Percentiles rank a stretch among this genome's conserved stretches.
phyloP scores from a whole-genome alignment of 176 grass and related monocot genomes.

The Tuctoria greenei region DNA sequence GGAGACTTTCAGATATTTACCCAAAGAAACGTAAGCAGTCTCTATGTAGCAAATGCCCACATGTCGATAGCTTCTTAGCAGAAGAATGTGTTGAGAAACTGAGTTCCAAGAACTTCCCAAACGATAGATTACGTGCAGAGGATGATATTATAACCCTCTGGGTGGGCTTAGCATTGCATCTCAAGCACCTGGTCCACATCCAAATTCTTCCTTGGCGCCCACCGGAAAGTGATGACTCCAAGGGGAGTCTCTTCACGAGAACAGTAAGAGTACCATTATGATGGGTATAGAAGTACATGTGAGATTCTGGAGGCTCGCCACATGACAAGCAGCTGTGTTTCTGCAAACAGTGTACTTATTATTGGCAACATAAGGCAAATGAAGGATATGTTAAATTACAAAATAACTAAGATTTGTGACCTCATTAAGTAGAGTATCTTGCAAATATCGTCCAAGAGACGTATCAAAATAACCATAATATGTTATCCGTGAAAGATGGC shows the following conservation, averaged over 20 bases:
- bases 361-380: conserved; percentile 23
- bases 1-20: conserved; percentile 45
- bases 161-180: conserved; percentile 64
- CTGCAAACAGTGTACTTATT: conserved; percentile 51
- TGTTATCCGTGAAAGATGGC: conserved; percentile 87
- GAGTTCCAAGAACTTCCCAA: conserved; percentile 93
- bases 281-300: conserved; percentile 84
- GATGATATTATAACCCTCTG: conserved; percentile 68
- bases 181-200: conserved; percentile 96
- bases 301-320: conserved; percentile 64
- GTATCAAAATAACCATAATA: conserved; percentile 86
- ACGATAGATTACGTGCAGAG: conserved; percentile 75
- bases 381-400: conserved; percentile 26
- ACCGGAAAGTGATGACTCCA: conserved; percentile 41
- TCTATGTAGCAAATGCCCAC: conserved; percentile 85
- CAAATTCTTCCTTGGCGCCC: conserved; percentile 76
- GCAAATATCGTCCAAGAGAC: conserved; percentile 77
- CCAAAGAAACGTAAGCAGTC: conserved; percentile 94
- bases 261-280: conserved; percentile 79
- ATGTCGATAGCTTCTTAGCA: conserved; percentile 70
- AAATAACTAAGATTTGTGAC: conserved; percentile 49
- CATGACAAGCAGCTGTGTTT: conserved; percentile 77
- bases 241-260: conserved; percentile 61
- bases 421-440: conserved; percentile 79
- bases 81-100: conserved; percentile 87